Base-by-base conservation (phyloP, 345 rosid genomes). In the Tarenaya hassleriana region DNA sequence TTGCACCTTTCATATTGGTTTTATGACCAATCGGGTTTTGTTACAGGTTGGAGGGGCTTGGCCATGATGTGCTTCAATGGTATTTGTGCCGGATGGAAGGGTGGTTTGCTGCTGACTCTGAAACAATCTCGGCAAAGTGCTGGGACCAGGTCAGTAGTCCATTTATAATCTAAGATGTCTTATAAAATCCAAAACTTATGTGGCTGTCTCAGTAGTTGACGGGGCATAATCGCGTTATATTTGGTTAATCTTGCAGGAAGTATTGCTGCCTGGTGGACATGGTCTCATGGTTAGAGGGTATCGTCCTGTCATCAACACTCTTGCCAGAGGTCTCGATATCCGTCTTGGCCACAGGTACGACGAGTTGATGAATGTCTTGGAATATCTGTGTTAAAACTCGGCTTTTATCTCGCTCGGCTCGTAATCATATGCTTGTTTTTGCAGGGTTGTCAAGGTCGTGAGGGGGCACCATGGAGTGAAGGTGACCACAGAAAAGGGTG, bases 61-160 rank as follows among this genome's bases (percentile, higher is more conserved):
- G 79, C 12, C 71, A 79, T 50, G 84, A 80, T 73, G 97, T 89
- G 44, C 90, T 92, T 35, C 97, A 92, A 50, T 92, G 97, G 99
- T 92, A 92, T 68, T 70, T 88, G 49, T 85, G 99, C 69, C 84
- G 95, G 60, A 92, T 92, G 97, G 97, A 92, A 75, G 97, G 97
- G 29, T 88, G 99, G 97, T 92, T 92, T 74, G 99, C 97, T 68
- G 88, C 99, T 41, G 99, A 92, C 73, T 84, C 99, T 21, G 97
- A 92, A 51, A 85, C 91, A 34, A 92, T 92, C 52, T 88, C 99
- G 1, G 73, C 82, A 19, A 83, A 74, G 67, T 64, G 81, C 67
- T 92, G 99, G 99, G 97, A 88, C 69, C 73, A 86, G 81, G 97
- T 74, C 41, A 70, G 63, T 41, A 0, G 45, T 37, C 42, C 13